Percentiles rank a stretch among this genome's conserved stretches.
These are phyloP conservation scores for Aspergillus flavus DNA, from an alignment of 2,329 filamentous ascomycete species.

Conservation along the genomic window DNA sequence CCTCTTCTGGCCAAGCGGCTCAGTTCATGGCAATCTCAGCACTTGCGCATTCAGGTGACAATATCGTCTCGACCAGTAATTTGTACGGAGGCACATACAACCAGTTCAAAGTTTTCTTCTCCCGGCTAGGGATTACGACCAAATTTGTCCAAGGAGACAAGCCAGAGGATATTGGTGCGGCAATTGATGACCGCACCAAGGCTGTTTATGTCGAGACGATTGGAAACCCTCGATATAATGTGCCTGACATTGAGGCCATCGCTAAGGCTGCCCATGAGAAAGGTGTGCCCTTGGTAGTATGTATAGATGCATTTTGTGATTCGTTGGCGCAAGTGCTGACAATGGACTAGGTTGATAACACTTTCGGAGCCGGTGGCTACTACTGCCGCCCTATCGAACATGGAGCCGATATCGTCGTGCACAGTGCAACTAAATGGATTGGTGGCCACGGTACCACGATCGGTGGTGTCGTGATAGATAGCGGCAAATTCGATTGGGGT, in stretches of 20 bases:
- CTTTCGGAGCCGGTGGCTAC: constrained; percentile 90
- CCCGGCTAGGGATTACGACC: constrained; percentile 81
- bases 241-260: constrained; percentile 88
- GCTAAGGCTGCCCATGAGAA: constrained; percentile 74
- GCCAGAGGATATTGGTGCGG: constrained; percentile 73
- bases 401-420: constrained; percentile 90
- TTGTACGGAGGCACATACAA: constrained; percentile 97
- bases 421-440: constrained; percentile 97
- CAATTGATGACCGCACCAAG: constrained; percentile 92
- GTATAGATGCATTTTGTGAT: constrained; percentile 12
- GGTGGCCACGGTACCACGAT: constrained; percentile 93
- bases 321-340: background rate
- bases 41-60: constrained; percentile 85
- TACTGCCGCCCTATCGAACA: constrained; percentile 84
- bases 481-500: constrained; percentile 93
- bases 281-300: constrained; percentile 66
- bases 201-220: constrained; percentile 90
- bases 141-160: constrained; percentile 86
- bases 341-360: constrained; percentile 76
- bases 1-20: constrained; percentile 83
- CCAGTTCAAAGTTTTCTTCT: constrained; percentile 89
- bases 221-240: constrained; percentile 90
- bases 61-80: constrained; percentile 88
- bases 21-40: constrained; percentile 88
- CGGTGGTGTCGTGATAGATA: constrained; percentile 81